Percentiles rank a stretch among this genome's conserved stretches.
These are phyloP conservation scores for Nymphaea colorata DNA, from an alignment of 164 flowering plant genomes.

Conservation along the genomic window DNA sequence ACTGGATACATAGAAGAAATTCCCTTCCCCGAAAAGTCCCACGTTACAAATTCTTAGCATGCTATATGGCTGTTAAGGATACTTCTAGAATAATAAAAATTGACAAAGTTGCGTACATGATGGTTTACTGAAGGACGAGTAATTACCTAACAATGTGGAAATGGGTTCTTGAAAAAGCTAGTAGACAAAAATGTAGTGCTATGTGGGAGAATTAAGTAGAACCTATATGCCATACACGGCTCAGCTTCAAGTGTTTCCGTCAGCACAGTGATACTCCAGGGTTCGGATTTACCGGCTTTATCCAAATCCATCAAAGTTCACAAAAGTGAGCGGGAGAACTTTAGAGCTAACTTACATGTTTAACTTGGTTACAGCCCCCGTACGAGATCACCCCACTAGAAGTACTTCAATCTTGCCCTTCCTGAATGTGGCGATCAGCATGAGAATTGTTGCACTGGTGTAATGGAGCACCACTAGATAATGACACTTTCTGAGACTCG, in stretches of 20 bases:
- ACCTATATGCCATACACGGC: no score
- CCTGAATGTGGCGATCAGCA: constrained; percentile 14
- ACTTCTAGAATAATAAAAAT: no score
- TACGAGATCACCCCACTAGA: not conserved
- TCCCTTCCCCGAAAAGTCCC: no score
- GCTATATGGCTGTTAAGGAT: no score
- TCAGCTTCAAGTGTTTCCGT: not conserved
- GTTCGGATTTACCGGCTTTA: not conserved
- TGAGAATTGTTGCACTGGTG: constrained; percentile 26
- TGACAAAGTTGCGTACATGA: no score
- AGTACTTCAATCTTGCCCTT: constrained; percentile 12
- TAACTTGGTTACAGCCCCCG: not conserved
- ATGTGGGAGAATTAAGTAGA: no score
- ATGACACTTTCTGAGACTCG: constrained; percentile 1
- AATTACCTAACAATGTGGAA: no score
- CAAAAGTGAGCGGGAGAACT: not conserved
- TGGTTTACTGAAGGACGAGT: no score
- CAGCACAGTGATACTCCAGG: not conserved
- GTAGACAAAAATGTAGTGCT: no score
- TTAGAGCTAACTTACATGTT: not conserved
- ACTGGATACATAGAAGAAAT: no score
- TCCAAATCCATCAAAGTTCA: not conserved
- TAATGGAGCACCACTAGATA: constrained; percentile 18
- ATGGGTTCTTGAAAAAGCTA: no score
- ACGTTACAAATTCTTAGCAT: no score